Base-by-base conservation (phyloP, 2,329 filamentous ascomycete genomes). In the Hypoxylon sp. region DNA sequence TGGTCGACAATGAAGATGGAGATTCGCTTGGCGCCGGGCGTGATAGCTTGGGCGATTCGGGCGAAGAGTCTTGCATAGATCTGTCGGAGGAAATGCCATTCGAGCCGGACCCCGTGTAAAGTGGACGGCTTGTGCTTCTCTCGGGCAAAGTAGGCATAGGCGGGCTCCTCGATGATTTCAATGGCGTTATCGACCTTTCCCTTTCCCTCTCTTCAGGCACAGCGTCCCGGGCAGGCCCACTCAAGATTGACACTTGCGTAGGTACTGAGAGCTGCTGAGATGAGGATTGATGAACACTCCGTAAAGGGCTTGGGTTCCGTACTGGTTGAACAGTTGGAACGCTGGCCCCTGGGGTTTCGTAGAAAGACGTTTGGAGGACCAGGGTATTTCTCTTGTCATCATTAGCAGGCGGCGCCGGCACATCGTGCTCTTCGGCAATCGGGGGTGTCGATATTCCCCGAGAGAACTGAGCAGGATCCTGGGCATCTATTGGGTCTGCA, bases 1-100 rank as follows among this genome's bases (percentile, higher is more conserved):
- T 87, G 61, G 77, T 80, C 2, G 82, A 79, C 4, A 75, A 77
- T 0, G 85, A 84, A 1, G 79, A 78, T 6, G 83, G 83, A 0
- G 85, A 87, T 1, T 80, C 84, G 7, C 80, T 81, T 52, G 84
- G 81, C 20, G 79, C 77, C 19, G 79, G 76, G 6, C 80, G 78
- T 30, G 73, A 62, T 10, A 68, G 34, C 47, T 68, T 73, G 26
- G 70, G 71, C 11, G 75, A 76, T 41, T 76, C 74, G 2, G 75
- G 73, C 4, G 71, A 68, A 26, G 54, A 30, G 20, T 71, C 69
- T 1, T 67, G 59, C 10, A 54, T 49, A 32, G 59, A 58, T 32
- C 24, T 59, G 4, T 65, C 59, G 24, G 56, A 58, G 20, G 68
- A 20, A 20, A 56, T 28, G 4, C 55, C 58, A 44, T 26, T 56